Base-by-base conservation (phyloP, 192 early-diverging fungal genomes). In the Rhizophagus sp. region DNA sequence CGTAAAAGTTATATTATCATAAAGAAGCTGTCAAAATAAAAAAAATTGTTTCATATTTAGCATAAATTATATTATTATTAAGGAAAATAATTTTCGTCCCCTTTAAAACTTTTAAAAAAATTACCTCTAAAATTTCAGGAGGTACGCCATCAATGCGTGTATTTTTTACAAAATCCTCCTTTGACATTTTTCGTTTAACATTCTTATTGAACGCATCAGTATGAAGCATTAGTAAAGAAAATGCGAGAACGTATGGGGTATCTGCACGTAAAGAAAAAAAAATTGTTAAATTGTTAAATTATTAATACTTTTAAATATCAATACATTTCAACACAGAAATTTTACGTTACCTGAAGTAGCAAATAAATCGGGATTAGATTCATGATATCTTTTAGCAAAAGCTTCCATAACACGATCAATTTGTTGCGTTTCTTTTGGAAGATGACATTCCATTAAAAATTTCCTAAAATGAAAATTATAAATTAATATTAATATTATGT, bases 131-230 rank as follows among this genome's bases (percentile, higher is more conserved):
- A 41, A 95, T 87, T 82, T 94, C 93, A 44, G 86, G 82, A 25
- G 91, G 90, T 62, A 88, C 88, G 11, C 88, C 92, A 47, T 94
- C 92, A 68, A 96, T 91, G 74, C 89, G 90, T 27, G 92, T 91
- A 57, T 90, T 91, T 75, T 84, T 84, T 52, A 95, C 88, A 79
- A 95, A 96, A 75, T 93, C 91, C 10, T 90, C 87, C 84, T 93
- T 94, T n/a, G 86, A 90, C 90, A 96, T 96, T 82, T 95, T 95
- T 61, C 90, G 89, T 52, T 88, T 88, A 25, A 95, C 90, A 66
- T 89, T 89, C 57, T 93, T 92, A 81, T 96, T 96, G 84, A 95
- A 94, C 11, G 94, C 93, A 81, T 96, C 95, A 1, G 94, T 94
- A 82, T 96, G 94, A 64, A 96, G 89, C 75, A 96, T 85, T 71